A percentile compares a stretch with the other conserved stretches of the same genome.
These are phyloP conservation scores for Thinopyrum elongatum DNA, from an alignment of 176 grass and related monocot species.

Conservation along the genomic window DNA sequence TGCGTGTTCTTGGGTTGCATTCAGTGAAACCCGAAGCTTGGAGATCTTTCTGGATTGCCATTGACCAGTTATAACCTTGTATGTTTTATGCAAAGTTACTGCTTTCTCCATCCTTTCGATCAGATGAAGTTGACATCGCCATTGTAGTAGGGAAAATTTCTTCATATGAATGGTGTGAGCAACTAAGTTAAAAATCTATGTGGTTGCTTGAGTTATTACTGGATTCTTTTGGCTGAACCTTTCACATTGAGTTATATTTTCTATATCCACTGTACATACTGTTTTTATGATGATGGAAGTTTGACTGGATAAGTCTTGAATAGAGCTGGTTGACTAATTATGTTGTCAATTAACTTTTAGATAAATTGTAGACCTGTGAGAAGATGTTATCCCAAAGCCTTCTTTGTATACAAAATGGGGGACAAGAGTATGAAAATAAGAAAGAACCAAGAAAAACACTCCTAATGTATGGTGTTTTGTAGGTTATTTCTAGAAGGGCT, in stretches of 20 bases:
- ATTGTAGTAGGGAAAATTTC: background rate
- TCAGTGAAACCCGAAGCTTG: background rate
- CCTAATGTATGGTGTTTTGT: conserved; percentile 25
- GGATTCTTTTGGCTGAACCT: conserved; percentile 11
- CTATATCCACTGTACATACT: background rate
- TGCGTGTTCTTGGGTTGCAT: background rate
- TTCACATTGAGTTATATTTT: conserved; percentile 12
- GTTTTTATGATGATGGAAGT: background rate
- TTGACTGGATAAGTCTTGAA: conserved; percentile 14
- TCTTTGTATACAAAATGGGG: background rate
- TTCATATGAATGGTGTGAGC: conserved; percentile 5
- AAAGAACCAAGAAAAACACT: background rate
- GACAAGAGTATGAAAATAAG: background rate
- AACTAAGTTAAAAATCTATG: conserved; percentile 6
- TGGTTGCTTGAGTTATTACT: background rate
- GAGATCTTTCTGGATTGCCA: background rate
- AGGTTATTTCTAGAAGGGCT: conserved; percentile 94
- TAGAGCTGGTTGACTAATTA: conserved; percentile 1
- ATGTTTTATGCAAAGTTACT: background rate
- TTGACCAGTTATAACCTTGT: background rate
- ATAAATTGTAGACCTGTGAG: background rate
- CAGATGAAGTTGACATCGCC: conserved; percentile 5
- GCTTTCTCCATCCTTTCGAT: conserved; percentile 4
- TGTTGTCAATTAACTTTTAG: background rate
- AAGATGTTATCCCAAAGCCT: background rate